Evolutionary conservation across 768 basidiomycete genomes (phyloP).

Genomic region (Mrakia hoshinonis): DNA sequence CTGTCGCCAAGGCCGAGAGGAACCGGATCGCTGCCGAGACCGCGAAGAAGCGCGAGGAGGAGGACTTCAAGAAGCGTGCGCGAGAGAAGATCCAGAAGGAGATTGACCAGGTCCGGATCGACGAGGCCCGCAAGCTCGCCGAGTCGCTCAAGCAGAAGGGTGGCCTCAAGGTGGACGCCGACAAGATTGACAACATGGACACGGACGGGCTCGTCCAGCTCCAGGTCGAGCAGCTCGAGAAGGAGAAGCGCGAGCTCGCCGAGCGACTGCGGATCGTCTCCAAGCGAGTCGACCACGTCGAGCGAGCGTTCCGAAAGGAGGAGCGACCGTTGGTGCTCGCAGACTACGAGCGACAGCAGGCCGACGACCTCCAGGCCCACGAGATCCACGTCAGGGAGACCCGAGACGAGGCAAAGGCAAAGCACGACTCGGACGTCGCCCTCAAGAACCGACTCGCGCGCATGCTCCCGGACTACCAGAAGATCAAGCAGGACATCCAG

Average conservation of each 20-base stretch:
- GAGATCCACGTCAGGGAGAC: slow-evolving; percentile 54
- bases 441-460: slow-evolving; percentile 66
- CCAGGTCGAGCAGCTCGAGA: slow-evolving; percentile 91
- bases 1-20: slow-evolving; percentile 63
- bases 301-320: slow-evolving; percentile 88
- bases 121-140: slow-evolving; percentile 82
- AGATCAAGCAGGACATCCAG: slow-evolving; percentile 50
- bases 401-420: slow-evolving; percentile 49
- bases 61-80: slow-evolving; percentile 55
- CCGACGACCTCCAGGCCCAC: slow-evolving; percentile 62
- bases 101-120: slow-evolving; percentile 64
- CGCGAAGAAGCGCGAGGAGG: slow-evolving; percentile 54
- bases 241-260: slow-evolving; percentile 81
- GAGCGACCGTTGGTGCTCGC: slow-evolving; percentile 74
- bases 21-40: slow-evolving; percentile 57
- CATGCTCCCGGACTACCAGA: slow-evolving; percentile 62
- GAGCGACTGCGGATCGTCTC: slow-evolving; percentile 70
- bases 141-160: slow-evolving; percentile 69
- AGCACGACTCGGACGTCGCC: slow-evolving; percentile 59
- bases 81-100: slow-evolving; percentile 42
- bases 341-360: slow-evolving; percentile 82
- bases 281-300: slow-evolving; percentile 89
- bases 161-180: slow-evolving; percentile 60
- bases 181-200: slow-evolving; percentile 71
- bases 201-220: slow-evolving; percentile 77